These are phyloP conservation scores for Colletotrichum sp. DNA, from an alignment of 2,329 filamentous ascomycete species.

Conservation along the genomic window DNA sequence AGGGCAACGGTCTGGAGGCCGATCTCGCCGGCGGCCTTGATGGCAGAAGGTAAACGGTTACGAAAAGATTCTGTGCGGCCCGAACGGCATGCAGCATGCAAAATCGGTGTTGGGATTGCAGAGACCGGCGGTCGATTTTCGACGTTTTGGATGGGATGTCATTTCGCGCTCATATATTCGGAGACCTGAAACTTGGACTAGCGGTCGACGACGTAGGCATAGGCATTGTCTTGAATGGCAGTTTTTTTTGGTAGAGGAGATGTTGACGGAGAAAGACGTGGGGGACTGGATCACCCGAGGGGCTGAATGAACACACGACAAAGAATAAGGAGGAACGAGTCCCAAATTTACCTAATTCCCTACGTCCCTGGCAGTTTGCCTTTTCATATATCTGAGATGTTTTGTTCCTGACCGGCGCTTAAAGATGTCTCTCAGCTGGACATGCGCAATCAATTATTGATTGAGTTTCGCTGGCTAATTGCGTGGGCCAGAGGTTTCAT, in stretches of 20 bases:
- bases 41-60: slow-evolving; percentile 29
- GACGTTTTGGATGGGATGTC: neutral
- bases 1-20: slow-evolving; percentile 58
- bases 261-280: neutral
- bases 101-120: slow-evolving; percentile 3
- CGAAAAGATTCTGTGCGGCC: neutral
- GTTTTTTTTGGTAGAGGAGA: neutral
- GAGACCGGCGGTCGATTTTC: neutral
- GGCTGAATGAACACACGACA: neutral
- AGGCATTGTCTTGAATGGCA: neutral
- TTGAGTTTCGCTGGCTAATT: neutral
- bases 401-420: neutral
- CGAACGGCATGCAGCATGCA: neutral
- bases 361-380: neutral
- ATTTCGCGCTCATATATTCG: neutral
- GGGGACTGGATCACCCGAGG: neutral
- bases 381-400: neutral
- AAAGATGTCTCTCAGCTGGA: neutral
- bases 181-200: neutral
- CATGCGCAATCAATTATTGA: neutral
- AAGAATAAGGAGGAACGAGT: neutral
- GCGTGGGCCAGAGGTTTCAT: neutral
- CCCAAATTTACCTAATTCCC: slow-evolving; percentile 17
- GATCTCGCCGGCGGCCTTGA: slow-evolving; percentile 66
- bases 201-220: neutral